Evolutionary conservation across 2,329 filamentous ascomycete genomes (phyloP), one percentile per base, ranked within the genome.

Genomic region (Calonectria pseudoreteaudii): DNA sequence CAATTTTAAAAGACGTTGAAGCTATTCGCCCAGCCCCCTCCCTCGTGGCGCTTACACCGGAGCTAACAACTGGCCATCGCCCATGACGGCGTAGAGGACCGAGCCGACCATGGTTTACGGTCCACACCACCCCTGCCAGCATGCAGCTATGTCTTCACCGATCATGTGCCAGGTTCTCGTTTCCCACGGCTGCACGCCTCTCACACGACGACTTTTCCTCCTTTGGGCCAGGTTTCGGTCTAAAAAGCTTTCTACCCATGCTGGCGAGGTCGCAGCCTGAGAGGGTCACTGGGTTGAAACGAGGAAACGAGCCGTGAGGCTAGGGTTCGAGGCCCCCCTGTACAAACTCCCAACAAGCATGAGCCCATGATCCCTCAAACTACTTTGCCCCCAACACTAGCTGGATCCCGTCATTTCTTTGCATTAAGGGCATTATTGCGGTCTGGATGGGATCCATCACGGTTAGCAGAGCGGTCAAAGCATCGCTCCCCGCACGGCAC

Each of bases 401-500:
- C 56, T 52, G 75, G 67, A 74, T 74, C 64, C 49, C 47, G 70
- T 58, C 73, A 72, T 76, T 56, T 71, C 69, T 44, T 49, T 70
- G 78, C 75, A 78, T 80, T 77, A 72, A 78, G 77, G 70, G 53
- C 68, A 67, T 76, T 73, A 78, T 71, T 75, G 74, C 72, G 73
- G 64, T 79, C 76, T 72, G 74, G 66, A 76, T 56, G 68, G 67
- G 70, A 67, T 80, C 76, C 67, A 73, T 79, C 78, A 79, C 78
- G 70, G 76, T 70, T 74, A 74, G 72, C 74, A 62, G 74, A 71
- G 78, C 78, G 78, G 78, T 80, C 78, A 80, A 78, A 78, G 78
- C 78, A 73, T 72, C 70, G 66, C 70, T 30, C 67, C 78, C 75
- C 74, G 71, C 75, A 80, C 77, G 70, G 76, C 75, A 79, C 74